Percentiles rank a stretch among this genome's conserved stretches.
These are phyloP conservation scores for Diaporthe velutina DNA, from an alignment of 2,329 filamentous ascomycete species.

Conservation along the genomic window DNA sequence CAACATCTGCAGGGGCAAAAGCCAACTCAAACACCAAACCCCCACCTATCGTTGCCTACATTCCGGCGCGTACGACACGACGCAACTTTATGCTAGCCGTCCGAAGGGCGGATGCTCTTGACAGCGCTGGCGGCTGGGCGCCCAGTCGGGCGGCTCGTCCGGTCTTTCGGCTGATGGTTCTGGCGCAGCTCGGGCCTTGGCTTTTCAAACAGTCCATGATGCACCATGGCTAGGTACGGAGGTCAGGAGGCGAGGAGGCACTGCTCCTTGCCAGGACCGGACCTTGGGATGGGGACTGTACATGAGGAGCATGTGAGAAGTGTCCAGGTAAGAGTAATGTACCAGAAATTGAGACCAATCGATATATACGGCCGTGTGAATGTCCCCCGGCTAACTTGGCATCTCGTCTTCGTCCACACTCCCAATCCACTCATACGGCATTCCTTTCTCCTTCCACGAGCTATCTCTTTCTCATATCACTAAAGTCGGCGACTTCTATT, in stretches of 20 bases:
- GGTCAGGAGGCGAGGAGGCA: background rate
- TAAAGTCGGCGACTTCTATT: background rate
- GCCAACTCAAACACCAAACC: background rate
- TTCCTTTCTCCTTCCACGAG: background rate
- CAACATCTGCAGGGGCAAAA: background rate
- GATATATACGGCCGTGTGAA: background rate
- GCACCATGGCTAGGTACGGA: conserved; percentile 7
- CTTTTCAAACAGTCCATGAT: conserved; percentile 7
- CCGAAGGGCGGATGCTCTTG: background rate
- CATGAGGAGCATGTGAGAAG: background rate
- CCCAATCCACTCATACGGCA: background rate
- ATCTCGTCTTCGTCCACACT: conserved; percentile 9
- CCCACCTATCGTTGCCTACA: background rate
- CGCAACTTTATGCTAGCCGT: background rate
- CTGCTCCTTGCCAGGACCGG: background rate
- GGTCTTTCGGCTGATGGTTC: background rate
- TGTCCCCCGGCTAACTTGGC: background rate
- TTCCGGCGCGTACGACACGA: background rate
- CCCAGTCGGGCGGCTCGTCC: background rate
- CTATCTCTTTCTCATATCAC: background rate
- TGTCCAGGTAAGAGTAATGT: background rate
- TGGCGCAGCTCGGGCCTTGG: conserved; percentile 19
- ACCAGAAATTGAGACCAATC: background rate
- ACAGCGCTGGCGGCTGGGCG: background rate
- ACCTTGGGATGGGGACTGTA: background rate